Evolutionary conservation across 1,284 basidiomycete species (phyloP).

Genomic region (Ceratobasidium sp.): DNA sequence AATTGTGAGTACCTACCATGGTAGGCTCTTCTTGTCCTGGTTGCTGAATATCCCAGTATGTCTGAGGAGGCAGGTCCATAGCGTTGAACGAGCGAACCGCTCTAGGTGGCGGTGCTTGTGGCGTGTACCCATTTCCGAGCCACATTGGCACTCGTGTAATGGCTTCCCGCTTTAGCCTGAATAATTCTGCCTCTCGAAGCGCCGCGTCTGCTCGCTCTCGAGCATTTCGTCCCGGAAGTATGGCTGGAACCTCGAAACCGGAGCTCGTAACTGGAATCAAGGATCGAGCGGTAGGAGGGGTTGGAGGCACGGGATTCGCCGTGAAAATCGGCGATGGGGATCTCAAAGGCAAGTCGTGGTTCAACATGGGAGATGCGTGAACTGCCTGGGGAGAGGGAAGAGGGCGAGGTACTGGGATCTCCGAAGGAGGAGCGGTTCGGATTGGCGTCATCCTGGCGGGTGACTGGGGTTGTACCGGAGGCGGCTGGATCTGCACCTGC

Average conservation of each 20-base stretch:
- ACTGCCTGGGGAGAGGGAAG: too few relatives aligned
- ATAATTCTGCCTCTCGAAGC: constrained; percentile 24
- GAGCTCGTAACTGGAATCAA: constrained; percentile 31
- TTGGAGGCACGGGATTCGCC: constrained; percentile 24
- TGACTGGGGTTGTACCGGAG: neutral
- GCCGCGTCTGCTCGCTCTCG: constrained; percentile 31
- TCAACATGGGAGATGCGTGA: too few relatives aligned
- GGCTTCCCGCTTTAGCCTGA: constrained; percentile 28
- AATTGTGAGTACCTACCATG: neutral
- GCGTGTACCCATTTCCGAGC: neutral
- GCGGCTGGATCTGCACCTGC: neutral
- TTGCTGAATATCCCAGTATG: constrained; percentile 24
- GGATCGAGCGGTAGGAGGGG: constrained; percentile 28
- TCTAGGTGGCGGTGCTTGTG: constrained; percentile 22
- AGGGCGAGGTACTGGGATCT: neutral
- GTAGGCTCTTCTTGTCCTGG: constrained; percentile 8
- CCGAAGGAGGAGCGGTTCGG: neutral
- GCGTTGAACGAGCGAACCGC: neutral
- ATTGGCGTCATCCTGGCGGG: neutral
- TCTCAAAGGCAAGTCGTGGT: neutral
- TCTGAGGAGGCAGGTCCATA: neutral
- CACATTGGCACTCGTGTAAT: constrained; percentile 23
- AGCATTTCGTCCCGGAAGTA: constrained; percentile 22
- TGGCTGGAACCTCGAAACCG: constrained; percentile 19
- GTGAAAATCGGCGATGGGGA: neutral